Evolutionary conservation across 805 yeast species (phyloP).

Genomic region (Saturnispora silvae): DNA sequence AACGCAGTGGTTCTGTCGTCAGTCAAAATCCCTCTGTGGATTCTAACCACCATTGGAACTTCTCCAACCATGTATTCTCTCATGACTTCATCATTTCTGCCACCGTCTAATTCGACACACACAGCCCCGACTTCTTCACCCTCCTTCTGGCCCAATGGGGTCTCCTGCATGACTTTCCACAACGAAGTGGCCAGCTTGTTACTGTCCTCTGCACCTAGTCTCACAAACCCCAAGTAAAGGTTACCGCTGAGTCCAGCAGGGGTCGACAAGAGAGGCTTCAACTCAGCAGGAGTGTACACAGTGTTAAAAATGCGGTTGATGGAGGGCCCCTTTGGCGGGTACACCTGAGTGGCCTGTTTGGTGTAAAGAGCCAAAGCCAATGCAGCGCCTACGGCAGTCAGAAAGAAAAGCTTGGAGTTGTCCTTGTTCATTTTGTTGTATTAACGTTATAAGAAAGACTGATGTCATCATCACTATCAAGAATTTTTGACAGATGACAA

Average conservation of each 20-base stretch:
- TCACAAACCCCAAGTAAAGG: constrained; percentile 37
- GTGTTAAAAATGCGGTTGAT: constrained; percentile 39
- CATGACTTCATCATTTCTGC: constrained; percentile 40
- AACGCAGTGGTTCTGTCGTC: constrained; percentile 21
- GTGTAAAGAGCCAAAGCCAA: constrained; percentile 1
- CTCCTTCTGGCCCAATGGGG: constrained; percentile 47
- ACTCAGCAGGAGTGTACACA: constrained; percentile 46
- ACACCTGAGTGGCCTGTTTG: constrained; percentile 8
- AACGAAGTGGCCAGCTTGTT: constrained; percentile 54
- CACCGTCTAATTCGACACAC: constrained; percentile 13
- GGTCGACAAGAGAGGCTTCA: constrained; percentile 35
- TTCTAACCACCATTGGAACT: constrained; percentile 59
- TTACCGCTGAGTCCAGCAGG: constrained; percentile 9
- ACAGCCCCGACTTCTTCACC: constrained; percentile 28
- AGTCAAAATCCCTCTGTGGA: constrained; percentile 53
- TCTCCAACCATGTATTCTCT: constrained; percentile 40
- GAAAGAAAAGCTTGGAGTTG: constrained; percentile 1
- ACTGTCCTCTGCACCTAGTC: constrained; percentile 50
- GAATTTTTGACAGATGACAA: too few relatives aligned
- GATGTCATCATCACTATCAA: not conserved
- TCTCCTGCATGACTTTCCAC: constrained; percentile 52
- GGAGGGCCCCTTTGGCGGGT: constrained; percentile 26
- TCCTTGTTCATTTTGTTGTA: not conserved
- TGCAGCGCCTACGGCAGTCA: constrained; percentile 4
- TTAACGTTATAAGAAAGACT: too few relatives aligned